Evolutionary conservation across 805 yeast genomes (phyloP), one percentile per base, ranked within the genome.

Genomic region (Candida ficus): DNA sequence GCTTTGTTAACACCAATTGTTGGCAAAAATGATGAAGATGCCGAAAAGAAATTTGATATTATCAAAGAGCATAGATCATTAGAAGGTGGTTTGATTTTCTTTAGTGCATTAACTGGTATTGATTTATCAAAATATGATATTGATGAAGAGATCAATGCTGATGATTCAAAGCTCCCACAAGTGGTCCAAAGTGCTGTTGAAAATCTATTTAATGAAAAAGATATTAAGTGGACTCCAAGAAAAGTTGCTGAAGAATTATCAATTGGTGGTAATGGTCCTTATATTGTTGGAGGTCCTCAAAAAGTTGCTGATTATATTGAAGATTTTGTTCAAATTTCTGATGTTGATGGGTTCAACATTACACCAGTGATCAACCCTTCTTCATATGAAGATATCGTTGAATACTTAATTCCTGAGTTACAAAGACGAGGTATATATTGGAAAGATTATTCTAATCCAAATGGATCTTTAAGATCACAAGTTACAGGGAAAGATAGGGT

Each of bases 81-180:
- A 7, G 72, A 67, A 41, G 74, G 71, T 14, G 72, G 70, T 1
- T 65, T 65, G 37, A 66, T 68, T 0, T 55, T 69, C 32, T 69
- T 70, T 46, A 60, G 71, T 29, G 74, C 73, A 4, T 63, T 71
- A 64, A 67, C 71, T 3, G 74, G 73, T 7, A 59, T 68, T 39
- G 73, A 69, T 41, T 53, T 70, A 31, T 60, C 64, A 17, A 55
- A 62, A 25, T 67, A 54, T 38, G 69, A 43, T 22, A 13, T 41
- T 8, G 49, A 46, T 36, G 47, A 40, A 29, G 41, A 39, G 23
- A 40, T 46, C 19, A 38, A 41, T 32, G 41, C 18, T 20, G 27
- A 21, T 23, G 44, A 43, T 21, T 46, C 46, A 1, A 40, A 41
- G 22, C 26, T 41, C 11, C 56, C 61, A 12, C 53, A 57, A 38